phyloP scores from a whole-genome alignment of 345 rosid species.

The Eucalyptus leucophloia region DNA sequence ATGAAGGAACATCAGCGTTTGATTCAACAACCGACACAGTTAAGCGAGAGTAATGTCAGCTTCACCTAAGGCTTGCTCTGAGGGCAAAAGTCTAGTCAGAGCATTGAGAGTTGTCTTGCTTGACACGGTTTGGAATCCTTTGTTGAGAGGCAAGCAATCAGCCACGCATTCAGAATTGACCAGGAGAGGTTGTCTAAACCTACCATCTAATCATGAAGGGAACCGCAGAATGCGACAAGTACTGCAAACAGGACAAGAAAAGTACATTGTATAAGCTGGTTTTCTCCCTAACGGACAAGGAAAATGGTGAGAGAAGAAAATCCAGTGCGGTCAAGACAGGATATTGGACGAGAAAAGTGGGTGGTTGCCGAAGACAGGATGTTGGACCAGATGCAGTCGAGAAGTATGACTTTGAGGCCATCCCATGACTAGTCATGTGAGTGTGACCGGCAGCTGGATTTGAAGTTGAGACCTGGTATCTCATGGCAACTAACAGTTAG shows the following conservation, averaged over 20 bases:
- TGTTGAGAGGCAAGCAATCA: conserved; percentile 75
- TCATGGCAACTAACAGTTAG: background rate
- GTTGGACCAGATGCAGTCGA: conserved; percentile 10
- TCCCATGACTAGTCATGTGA: background rate
- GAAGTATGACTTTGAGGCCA: background rate
- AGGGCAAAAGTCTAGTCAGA: conserved; percentile 64
- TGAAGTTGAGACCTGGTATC: background rate
- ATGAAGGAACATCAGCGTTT: conserved; percentile 20
- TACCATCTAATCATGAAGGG: conserved; percentile 56
- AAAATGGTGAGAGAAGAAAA: no score
- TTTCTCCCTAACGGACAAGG: conserved; percentile 13
- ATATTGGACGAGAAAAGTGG: conserved; percentile 24
- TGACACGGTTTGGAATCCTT: conserved; percentile 85
- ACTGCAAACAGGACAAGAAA: conserved; percentile 29
- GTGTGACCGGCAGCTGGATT: background rate
- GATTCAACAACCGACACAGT: conserved; percentile 43
- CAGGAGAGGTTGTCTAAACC: conserved; percentile 39
- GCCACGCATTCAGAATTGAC: conserved; percentile 62
- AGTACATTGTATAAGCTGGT: conserved; percentile 29
- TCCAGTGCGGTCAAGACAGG: conserved; percentile 8
- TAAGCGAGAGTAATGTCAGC: conserved; percentile 57
- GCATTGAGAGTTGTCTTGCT: conserved; percentile 74
- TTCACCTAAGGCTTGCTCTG: conserved; percentile 55
- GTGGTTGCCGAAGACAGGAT: conserved; percentile 26
- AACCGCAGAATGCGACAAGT: conserved; percentile 40